Evolutionary conservation across 441 rosid species (phyloP).

Genomic region (Adansonia rubrostipa): DNA sequence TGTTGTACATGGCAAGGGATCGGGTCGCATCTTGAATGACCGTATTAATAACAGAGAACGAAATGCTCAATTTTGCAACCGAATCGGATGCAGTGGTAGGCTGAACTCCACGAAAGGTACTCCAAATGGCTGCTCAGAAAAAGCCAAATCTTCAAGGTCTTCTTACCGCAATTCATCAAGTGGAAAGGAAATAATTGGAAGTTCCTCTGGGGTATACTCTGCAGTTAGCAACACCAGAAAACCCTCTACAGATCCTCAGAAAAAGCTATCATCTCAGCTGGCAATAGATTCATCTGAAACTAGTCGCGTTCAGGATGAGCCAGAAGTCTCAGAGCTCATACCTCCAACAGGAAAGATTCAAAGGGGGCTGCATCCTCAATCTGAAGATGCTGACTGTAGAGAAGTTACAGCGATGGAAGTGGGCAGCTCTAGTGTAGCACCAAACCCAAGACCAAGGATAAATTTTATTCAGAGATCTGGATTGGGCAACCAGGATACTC

Average conservation of each 20-base stretch:
- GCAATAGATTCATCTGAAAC: conserved; percentile 72
- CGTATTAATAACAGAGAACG: conserved; percentile 54
- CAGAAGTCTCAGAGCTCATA: conserved; percentile 46
- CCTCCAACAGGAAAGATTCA: conserved; percentile 50
- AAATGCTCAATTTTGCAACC: conserved; percentile 62
- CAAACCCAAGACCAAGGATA: conserved; percentile 53
- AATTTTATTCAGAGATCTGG: conserved; percentile 56
- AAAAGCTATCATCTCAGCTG: conserved; percentile 48
- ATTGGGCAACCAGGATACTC: conserved; percentile 42
- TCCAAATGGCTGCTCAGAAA: conserved; percentile 53
- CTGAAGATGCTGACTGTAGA: conserved; percentile 40
- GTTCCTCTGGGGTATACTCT: conserved; percentile 63
- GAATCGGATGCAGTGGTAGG: conserved; percentile 68
- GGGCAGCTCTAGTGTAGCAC: conserved; percentile 57
- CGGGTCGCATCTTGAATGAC: conserved; percentile 64
- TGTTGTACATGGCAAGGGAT: conserved; percentile 56
- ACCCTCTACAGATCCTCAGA: conserved; percentile 46
- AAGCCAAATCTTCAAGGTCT: conserved; percentile 62
- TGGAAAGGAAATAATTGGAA: conserved; percentile 74
- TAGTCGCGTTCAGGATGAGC: conserved; percentile 58
- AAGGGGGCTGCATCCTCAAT: conserved; percentile 39
- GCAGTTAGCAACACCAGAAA: conserved; percentile 47
- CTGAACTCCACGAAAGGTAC: conserved; percentile 55
- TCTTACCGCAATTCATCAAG: conserved; percentile 49
- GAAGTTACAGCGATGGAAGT: conserved; percentile 38